A percentile compares a stretch with the other conserved stretches of the same genome.
These are phyloP conservation scores for Scedosporium aurantiacum DNA, from an alignment of 2,329 filamentous ascomycete species.

Conservation along the genomic window DNA sequence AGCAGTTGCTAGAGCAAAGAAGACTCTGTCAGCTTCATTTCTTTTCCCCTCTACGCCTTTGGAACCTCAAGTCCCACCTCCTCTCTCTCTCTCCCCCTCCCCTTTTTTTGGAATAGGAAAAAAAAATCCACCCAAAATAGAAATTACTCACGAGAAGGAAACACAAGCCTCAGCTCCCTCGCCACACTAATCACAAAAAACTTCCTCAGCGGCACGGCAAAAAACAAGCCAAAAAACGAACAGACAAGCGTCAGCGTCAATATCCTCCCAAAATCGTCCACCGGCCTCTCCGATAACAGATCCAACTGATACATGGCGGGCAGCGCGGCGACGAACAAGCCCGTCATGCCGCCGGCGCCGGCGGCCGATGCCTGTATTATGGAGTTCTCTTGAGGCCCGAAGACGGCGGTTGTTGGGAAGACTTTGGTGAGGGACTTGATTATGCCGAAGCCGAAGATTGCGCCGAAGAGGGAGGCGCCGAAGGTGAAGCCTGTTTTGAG, in stretches of 20 bases:
- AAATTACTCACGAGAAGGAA: conserved; percentile 31
- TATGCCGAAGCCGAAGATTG: conserved; percentile 50
- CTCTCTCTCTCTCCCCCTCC: too few species aligned
- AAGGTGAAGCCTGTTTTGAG: conserved; percentile 42
- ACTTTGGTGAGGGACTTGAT: conserved; percentile 40
- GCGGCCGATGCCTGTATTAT: conserved; percentile 50
- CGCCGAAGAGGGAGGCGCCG: conserved; percentile 35
- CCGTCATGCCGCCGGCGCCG: conserved; percentile 45
- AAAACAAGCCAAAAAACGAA: conserved; percentile 54
- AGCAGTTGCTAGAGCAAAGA: conserved; percentile 30
- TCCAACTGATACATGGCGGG: conserved; percentile 48
- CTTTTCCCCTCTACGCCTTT: too few species aligned
- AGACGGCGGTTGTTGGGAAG: conserved; percentile 36
- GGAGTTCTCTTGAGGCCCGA: conserved; percentile 52
- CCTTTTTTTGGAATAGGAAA: background rate
- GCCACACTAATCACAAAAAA: conserved; percentile 59
- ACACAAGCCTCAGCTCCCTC: conserved; percentile 46
- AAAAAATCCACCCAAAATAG: background rate
- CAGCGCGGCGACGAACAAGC: conserved; percentile 47
- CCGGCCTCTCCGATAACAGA: conserved; percentile 36
- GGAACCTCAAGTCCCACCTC: background rate
- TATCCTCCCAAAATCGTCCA: conserved; percentile 44
- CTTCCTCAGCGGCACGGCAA: conserved; percentile 51
- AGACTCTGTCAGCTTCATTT: background rate
- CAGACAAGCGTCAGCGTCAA: conserved; percentile 50